These are phyloP conservation scores for Phalaenopsis aphrodite DNA, from an alignment of 106 monocot genomes.

Conservation along the genomic window DNA sequence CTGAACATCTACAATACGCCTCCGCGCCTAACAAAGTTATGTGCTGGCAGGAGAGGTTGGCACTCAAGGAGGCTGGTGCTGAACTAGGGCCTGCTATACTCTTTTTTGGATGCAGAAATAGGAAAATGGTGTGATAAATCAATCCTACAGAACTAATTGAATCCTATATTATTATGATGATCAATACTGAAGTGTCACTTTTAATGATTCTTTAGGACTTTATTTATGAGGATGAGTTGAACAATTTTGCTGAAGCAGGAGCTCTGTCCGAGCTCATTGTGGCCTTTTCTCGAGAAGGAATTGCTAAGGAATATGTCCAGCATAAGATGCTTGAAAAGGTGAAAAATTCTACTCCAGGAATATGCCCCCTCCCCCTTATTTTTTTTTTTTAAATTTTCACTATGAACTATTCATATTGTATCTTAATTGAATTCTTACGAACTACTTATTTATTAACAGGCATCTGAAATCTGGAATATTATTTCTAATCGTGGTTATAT, in stretches of 20 bases:
- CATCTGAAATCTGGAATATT: slow-evolving; percentile 63
- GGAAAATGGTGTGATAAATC: slow-evolving; percentile 40
- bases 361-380: no score
- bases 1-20: not conserved
- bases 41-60: slow-evolving; percentile 37
- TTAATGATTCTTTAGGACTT: slow-evolving; percentile 45
- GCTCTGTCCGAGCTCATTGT: slow-evolving; percentile 71
- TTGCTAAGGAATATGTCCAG: slow-evolving; percentile 81
- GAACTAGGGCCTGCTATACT: slow-evolving; percentile 45
- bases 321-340: slow-evolving; percentile 86
- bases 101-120: slow-evolving; percentile 66
- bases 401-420: not conserved
- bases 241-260: slow-evolving; percentile 54
- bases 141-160: not conserved
- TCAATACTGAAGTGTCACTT: not conserved
- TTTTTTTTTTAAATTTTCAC: not conserved
- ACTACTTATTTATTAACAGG: slow-evolving; percentile 25
- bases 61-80: slow-evolving; percentile 41
- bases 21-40: not conserved
- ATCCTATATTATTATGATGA: not conserved
- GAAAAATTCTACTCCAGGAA: not conserved
- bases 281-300: slow-evolving; percentile 82
- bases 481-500: slow-evolving; percentile 62
- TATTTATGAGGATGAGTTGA: slow-evolving; percentile 86
- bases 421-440: not conserved